Evolutionary conservation across 306 rosid genomes (phyloP), one percentile per base, ranked within the genome.

Genomic region (Amphicarpaea edgeworthii): DNA sequence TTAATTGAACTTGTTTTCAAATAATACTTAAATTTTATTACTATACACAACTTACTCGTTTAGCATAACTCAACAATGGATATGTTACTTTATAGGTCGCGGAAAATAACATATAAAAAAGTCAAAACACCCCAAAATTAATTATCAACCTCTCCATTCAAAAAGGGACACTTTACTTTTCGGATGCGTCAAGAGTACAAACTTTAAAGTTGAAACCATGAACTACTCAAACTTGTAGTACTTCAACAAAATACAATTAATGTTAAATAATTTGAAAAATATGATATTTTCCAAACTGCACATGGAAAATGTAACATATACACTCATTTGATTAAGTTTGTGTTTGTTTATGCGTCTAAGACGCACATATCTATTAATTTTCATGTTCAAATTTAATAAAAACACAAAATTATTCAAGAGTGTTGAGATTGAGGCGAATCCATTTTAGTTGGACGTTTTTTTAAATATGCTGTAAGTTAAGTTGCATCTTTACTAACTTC

Each of bases 111-210:
- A 61, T 62, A 3, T 34, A n/a, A 3, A 34, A 32, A 62, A 34
- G 68, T 62, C 68, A 62, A 62, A 62, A 34, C 6, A n/a, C n/a
- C 46, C 68, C 15, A n/a, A 32, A 54, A 15, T 30, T 28, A 32
- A 7, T n/a, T 12, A 60, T 38, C 24, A 62, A 3, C 46, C 26
- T 34, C 68, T 34, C 23, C 46, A 3, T 32, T 32, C 14, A 30
- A 32, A 61, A 61, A 32, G 8, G 24, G 43, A n/a, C 67, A 8
- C 24, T 61, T 34, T 34, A 32, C 26, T 32, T 16, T 62, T 34
- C 8, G n/a, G 46, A 62, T 9, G 23, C n/a, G 24, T 62, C 15
- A 62, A 60, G 67, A 60, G 23, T 60, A 34, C 46, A 62, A 34
- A 62, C 45, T 8, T n/a, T n/a, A n/a, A n/a, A n/a, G n/a, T n/a